Evolutionary conservation across 768 basidiomycete genomes (phyloP), one percentile per base, ranked within the genome.

Genomic region (Lactifluus piperatus): DNA sequence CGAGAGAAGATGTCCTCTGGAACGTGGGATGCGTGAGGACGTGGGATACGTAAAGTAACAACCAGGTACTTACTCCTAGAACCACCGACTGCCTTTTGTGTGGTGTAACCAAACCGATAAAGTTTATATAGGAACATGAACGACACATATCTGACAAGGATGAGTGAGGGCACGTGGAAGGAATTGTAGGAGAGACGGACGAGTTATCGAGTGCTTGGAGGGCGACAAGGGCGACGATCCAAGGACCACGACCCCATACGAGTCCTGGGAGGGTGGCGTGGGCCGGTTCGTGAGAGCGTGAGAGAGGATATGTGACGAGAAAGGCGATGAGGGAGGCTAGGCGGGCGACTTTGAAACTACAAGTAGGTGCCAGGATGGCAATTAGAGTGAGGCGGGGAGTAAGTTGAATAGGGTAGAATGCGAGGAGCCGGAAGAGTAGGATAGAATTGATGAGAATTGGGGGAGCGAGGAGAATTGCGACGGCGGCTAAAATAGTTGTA

Each of bases 61-160:
- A 22, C 0, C 29, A 51, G 3, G 29, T 26, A 51, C 60, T 53
- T 34, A 63, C 62, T 54, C 13, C 44, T 54, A 16, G 44, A 50
- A 1, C 62, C 46, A 29, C 32, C 39, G 14, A 41, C 24, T 26
- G 54, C 45, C 24, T 63, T 63, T 36, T 56, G 61, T 0, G 60
- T 47, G 3, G 34, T 43, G 22, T 49, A 48, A 24, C 62, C 34
- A 30, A 63, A 63, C 22, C 55, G 50, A 29, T 62, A 63, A 2
- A 63, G 55, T 20, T 63, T 63, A 27, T 62, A 63, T 5, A 63
- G 60, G 41, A 63, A 63, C 51, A 63, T 51, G 0, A 51, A 56
- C 18, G 62, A 63, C 9, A 56, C 54, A 37, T 57, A 63, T 34
- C 62, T 63, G 41, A n/a, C 24, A n/a, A 45, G 9, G 29, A 18